phyloP scores from a whole-genome alignment of 345 rosid species.

The Isatis tinctoria region DNA sequence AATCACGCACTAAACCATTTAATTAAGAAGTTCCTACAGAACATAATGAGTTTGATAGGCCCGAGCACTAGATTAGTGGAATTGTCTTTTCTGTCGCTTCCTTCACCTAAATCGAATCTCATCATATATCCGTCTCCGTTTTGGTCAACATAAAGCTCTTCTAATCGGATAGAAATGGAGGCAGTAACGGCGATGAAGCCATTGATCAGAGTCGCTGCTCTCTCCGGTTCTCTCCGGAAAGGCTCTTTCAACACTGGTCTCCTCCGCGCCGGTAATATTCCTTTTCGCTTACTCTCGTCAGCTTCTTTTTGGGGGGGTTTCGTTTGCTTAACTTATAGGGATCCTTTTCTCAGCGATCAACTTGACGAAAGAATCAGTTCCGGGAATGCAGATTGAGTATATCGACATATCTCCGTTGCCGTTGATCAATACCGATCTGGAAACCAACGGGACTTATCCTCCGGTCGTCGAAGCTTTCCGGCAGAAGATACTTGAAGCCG shows the following conservation, averaged over 20 bases:
- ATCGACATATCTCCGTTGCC: slow-evolving; percentile 59
- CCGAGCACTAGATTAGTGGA: not conserved
- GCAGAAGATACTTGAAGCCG: slow-evolving; percentile 54
- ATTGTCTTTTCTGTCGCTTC: not conserved
- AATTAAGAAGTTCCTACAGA: not conserved
- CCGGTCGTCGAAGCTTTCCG: slow-evolving; percentile 65
- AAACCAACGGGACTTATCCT: slow-evolving; percentile 52
- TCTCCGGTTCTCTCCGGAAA: slow-evolving; percentile 81
- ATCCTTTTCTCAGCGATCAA: slow-evolving; percentile 31
- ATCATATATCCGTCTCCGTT: not conserved
- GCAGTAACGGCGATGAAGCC: slow-evolving; percentile 36
- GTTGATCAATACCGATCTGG: slow-evolving; percentile 69
- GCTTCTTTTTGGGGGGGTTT: not conserved
- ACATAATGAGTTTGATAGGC: not conserved
- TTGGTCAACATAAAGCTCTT: not conserved
- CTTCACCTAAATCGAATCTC: not conserved
- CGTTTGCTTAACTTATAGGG: not conserved
- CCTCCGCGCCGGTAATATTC: slow-evolving; percentile 51
- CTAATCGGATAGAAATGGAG: slow-evolving; percentile 34
- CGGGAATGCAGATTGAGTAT: slow-evolving; percentile 49
- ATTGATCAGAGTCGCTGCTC: slow-evolving; percentile 58
- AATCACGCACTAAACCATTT: not conserved
- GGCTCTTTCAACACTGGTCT: slow-evolving; percentile 68
- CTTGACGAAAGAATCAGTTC: slow-evolving; percentile 36
- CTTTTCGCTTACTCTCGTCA: not conserved